These are phyloP conservation scores for Tanacetum coccineum DNA, from an alignment of 129 eudicot genomes.

Conservation along the genomic window DNA sequence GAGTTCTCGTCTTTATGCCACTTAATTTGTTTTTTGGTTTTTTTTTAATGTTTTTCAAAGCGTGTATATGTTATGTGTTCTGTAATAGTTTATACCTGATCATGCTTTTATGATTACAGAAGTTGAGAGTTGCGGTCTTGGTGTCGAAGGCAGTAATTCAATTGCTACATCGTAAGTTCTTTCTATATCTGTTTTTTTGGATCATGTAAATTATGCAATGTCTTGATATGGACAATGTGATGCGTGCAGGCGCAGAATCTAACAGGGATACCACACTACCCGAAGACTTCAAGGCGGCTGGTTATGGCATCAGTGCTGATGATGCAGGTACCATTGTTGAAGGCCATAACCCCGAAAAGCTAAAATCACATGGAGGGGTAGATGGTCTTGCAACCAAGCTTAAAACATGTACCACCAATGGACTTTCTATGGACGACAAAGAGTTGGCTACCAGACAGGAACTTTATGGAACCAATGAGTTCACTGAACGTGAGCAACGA, in stretches of 20 bases:
- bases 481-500: slow-evolving; percentile 48
- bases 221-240: background rate
- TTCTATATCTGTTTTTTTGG: background rate
- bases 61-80: background rate
- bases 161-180: slow-evolving; percentile 50
- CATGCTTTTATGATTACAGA: slow-evolving; percentile 43
- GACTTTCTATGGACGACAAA: slow-evolving; percentile 41
- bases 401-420: slow-evolving; percentile 51
- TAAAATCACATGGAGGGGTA: slow-evolving; percentile 68
- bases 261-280: slow-evolving; percentile 52
- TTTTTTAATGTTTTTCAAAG: background rate
- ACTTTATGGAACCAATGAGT: slow-evolving; percentile 68
- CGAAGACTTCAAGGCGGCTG: slow-evolving; percentile 64
- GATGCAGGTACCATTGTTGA: slow-evolving; percentile 76
- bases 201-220: background rate
- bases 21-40: background rate
- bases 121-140: slow-evolving; percentile 72
- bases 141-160: slow-evolving; percentile 88
- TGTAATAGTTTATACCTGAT: slow-evolving; percentile 6
- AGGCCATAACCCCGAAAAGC: slow-evolving; percentile 63
- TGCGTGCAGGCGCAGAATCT: slow-evolving; percentile 50
- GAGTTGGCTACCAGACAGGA: slow-evolving; percentile 43
- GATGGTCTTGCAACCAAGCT: slow-evolving; percentile 64
- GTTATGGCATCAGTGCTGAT: slow-evolving; percentile 70
- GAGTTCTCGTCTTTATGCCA: background rate